Evolutionary conservation across 345 rosid species (phyloP).

Genomic region (Turritis glabra): DNA sequence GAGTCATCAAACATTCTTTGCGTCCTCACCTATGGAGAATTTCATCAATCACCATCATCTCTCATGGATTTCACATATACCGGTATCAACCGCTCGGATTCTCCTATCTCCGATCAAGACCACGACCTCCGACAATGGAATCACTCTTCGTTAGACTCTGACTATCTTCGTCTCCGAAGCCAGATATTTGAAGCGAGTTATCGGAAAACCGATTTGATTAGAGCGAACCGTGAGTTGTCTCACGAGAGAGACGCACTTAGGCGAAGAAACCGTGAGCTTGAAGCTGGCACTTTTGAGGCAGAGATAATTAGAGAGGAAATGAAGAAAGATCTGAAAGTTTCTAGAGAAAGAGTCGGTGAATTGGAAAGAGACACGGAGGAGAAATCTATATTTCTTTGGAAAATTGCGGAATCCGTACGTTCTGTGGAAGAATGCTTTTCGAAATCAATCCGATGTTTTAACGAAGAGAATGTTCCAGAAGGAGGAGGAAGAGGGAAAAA

Average conservation of each 20-base stretch:
- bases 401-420: conserved; percentile 36
- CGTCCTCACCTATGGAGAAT: conserved; percentile 19
- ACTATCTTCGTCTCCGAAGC: conserved; percentile 25
- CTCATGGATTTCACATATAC: conserved; percentile 49
- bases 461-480: conserved; percentile 42
- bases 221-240: conserved; percentile 34
- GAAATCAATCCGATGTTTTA: conserved; percentile 36
- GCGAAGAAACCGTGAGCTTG: conserved; percentile 22
- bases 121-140: conserved; percentile 37
- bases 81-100: conserved; percentile 25
- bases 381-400: conserved; percentile 31
- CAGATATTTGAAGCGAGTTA: conserved; percentile 49
- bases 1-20: conserved; percentile 19
- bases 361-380: conserved; percentile 48
- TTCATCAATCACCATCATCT: conserved; percentile 13
- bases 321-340: conserved; percentile 43
- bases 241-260: conserved; percentile 50
- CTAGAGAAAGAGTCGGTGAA: conserved; percentile 37
- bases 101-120: conserved; percentile 35
- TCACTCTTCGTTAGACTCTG: conserved; percentile 44
- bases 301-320: conserved; percentile 41
- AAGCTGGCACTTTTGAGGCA: conserved; percentile 30
- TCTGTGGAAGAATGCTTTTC: conserved; percentile 45
- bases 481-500: conserved; percentile 15
- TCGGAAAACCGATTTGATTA: conserved; percentile 30